These are phyloP conservation scores for Tolypocladium nubicola DNA, from an alignment of 2,329 filamentous ascomycete genomes.

Conservation along the genomic window DNA sequence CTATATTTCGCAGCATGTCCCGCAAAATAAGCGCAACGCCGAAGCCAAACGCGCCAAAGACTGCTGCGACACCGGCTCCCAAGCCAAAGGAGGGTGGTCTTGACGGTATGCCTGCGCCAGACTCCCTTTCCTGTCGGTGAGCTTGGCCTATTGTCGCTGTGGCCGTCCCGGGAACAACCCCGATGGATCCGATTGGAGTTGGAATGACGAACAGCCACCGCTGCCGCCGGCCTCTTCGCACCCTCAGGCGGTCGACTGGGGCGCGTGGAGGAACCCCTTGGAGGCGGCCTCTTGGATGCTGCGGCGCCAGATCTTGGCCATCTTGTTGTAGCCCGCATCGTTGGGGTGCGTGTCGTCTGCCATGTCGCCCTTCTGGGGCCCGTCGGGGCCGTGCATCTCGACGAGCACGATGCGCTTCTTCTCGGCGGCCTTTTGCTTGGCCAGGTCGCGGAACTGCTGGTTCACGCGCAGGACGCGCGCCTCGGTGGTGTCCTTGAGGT, in stretches of 20 bases:
- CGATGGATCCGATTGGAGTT: not conserved
- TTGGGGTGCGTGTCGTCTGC: conserved; percentile 28
- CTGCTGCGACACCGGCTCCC: not conserved
- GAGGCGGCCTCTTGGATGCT: conserved; percentile 16
- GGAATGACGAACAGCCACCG: not conserved
- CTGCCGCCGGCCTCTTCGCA: not conserved
- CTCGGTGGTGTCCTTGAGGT: conserved; percentile 15
- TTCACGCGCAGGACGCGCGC: conserved; percentile 21
- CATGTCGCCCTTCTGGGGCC: conserved; percentile 19
- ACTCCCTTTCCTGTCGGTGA: not conserved
- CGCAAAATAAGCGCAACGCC: not conserved
- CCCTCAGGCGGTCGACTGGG: not conserved
- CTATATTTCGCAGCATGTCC: not conserved
- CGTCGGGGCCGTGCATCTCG: conserved; percentile 25
- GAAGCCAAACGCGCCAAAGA: not conserved
- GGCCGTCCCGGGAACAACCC: not conserved
- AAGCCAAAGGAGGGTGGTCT: not conserved
- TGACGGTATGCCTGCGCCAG: not conserved
- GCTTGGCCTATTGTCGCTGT: not conserved
- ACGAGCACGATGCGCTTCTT: conserved; percentile 24
- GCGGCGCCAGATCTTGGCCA: conserved; percentile 26
- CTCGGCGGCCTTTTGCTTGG: conserved; percentile 11
- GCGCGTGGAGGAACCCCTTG: conserved; percentile 11
- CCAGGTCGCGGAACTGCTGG: conserved; percentile 18
- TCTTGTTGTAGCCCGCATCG: conserved; percentile 28